These are phyloP conservation scores for Salix viminalis DNA, from an alignment of 345 rosid genomes.

Conservation along the genomic window DNA sequence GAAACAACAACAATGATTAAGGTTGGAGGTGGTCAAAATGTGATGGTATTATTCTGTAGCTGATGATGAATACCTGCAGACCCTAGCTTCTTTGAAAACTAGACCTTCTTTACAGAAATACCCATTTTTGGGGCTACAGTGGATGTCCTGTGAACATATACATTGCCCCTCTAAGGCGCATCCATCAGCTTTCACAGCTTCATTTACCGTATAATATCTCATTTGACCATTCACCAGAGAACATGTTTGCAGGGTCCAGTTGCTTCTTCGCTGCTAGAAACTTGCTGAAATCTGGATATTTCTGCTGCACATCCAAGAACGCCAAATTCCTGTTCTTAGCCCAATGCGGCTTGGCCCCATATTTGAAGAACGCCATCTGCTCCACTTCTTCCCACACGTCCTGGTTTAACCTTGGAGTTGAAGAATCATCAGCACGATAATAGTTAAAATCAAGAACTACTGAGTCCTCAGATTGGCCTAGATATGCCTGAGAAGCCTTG, in stretches of 20 bases:
- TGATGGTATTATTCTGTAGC: no score
- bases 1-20: no score
- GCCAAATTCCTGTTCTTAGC: constrained; percentile 72
- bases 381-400: constrained; percentile 84
- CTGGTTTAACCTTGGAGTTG: constrained; percentile 63
- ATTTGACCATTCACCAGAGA: constrained; percentile 78
- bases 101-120: constrained; percentile 62
- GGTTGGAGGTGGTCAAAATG: no score
- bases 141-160: constrained; percentile 67
- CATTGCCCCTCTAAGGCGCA: constrained; percentile 86
- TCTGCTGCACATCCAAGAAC: constrained; percentile 53
- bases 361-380: constrained; percentile 76
- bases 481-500: constrained; percentile 62
- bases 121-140: constrained; percentile 65
- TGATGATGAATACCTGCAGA: no score
- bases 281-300: constrained; percentile 41
- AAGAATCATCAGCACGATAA: constrained; percentile 53
- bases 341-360: constrained; percentile 89
- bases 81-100: constrained; percentile 23
- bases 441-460: constrained; percentile 76
- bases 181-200: constrained; percentile 45
- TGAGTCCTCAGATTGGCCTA: constrained; percentile 82
- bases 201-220: constrained; percentile 52
- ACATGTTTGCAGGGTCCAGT: constrained; percentile 60
- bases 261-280: constrained; percentile 54